Evolutionary conservation across 2,329 filamentous ascomycete species (phyloP), one percentile per base, ranked within the genome.

Genomic region (Neofusicoccum cordaticola): DNA sequence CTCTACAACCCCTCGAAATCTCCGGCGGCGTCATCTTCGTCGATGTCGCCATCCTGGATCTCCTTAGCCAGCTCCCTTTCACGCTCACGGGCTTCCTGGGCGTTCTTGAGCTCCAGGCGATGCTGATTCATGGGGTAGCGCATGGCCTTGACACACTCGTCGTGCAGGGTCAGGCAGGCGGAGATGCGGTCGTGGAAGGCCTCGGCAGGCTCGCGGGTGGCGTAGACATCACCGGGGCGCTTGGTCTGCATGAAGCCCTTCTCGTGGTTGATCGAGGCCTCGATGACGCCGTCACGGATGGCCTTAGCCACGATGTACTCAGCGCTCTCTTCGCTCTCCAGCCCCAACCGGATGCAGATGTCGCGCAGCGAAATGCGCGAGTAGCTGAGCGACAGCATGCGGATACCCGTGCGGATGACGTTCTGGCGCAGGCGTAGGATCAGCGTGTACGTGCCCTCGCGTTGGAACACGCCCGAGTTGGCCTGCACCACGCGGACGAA

Each of bases 111-210:
- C 80, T 99, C 95, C 64, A 98, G 84, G 17, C 95, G 88, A 80
- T 99, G 95, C 79, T 98, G 95, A 82, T 99, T 97, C 94, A 98
- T 98, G 2, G 95, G 95, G 81, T 98, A 99, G 63, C 95, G 88
- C 95, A 99, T 99, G 31, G 95, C 94, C 91, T 97, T 98, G 73
- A 99, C 93, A 75, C 94, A 98, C 82, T 99, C 95, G 73, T 99
- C 95, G 74, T 98, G 93, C 68, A 99, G 86, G 64, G 89, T 87
- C 71, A 99, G 84, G 78, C 95, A 97, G 48, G 95, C 95, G 70
- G 88, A 86, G 71, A 99, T 98, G 74, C 95, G 92, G 75, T 97
- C 94, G 78, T 99, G 94, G 85, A 99, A 99, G 1, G 92, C 93
- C 83, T 99, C 94, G 60, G 92, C 93, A 0, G 95, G 95, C 79